phyloP scores from a whole-genome alignment of 2,329 filamentous ascomycete species.

The Ophiostoma sp. region DNA sequence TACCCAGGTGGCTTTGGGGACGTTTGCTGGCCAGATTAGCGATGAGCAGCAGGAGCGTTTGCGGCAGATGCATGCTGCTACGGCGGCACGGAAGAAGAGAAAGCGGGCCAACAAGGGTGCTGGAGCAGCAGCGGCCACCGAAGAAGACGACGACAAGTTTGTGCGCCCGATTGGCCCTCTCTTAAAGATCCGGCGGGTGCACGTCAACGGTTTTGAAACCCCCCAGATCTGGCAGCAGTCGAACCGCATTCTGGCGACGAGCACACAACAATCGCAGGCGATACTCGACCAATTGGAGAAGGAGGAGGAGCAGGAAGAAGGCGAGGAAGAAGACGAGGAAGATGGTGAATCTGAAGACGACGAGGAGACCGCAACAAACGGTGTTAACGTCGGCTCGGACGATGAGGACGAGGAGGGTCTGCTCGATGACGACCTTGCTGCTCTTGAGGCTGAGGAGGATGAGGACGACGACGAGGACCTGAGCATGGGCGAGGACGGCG shows the following conservation, averaged over 20 bases:
- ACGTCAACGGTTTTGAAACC: constrained; percentile 82
- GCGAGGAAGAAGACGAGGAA: constrained; percentile 40
- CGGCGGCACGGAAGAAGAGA: constrained; percentile 67
- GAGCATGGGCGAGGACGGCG: constrained; percentile 38
- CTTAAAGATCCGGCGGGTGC: constrained; percentile 77
- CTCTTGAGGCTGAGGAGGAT: constrained; percentile 37
- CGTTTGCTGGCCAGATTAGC: constrained; percentile 71
- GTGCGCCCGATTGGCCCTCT: constrained; percentile 64
- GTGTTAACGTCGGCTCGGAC: constrained; percentile 29
- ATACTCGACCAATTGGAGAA: constrained; percentile 53
- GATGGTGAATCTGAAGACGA: constrained; percentile 36
- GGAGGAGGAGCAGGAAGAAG: constrained; percentile 48
- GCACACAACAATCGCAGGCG: constrained; percentile 51
- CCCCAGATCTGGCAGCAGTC: constrained; percentile 95
- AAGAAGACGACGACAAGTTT: constrained; percentile 63
- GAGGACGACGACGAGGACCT: constrained; percentile 43
- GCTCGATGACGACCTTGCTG: constrained; percentile 39
- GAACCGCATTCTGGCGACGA: constrained; percentile 69
- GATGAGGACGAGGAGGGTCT: constrained; percentile 37
- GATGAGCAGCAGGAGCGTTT: constrained; percentile 69
- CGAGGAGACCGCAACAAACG: constrained; percentile 42
- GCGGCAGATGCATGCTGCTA: constrained; percentile 44
- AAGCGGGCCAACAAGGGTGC: constrained; percentile 53
- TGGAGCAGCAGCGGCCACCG: background rate
- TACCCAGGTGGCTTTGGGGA: constrained; percentile 78